Evolutionary conservation across 1,139 yeast genomes (phyloP), one percentile per base, ranked within the genome.

Genomic region (Diutina neorugosa): DNA sequence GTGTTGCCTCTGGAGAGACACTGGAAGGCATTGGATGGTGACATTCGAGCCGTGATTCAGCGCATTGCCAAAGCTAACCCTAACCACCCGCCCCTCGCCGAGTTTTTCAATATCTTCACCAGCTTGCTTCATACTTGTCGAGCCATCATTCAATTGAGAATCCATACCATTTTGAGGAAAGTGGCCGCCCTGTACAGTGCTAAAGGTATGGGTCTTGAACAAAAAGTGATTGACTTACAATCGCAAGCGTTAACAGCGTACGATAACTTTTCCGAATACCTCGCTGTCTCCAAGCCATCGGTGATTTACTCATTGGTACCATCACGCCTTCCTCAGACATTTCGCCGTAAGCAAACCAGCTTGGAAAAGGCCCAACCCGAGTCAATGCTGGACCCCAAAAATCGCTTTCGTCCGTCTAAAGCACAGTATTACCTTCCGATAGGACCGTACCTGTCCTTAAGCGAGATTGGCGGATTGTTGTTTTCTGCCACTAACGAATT

Each of bases 1-100:
- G 43, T n/a, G 43, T 16, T 46, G 12, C 50, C 40, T 9, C 50
- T 46, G 50, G 50, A 46, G 40, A 18, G 40, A 2, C 27, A 27
- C 27, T 46, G 50, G 50, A 27, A 16, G 27, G 37, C 14, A 11
- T 46, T 46, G 40, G 50, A 46, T n/a, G 40, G 41, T 12, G 50
- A 46, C 18, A 46, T 46, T 12, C 25, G 25, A n/a, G 23, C 21
- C 9, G 16, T 46, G 4, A 25, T 46, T 14, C 23, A n/a, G 2
- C 50, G 50, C 20, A 5, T 46, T 12, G 16, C 21, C 21, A 25
- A 27, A 18, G 50, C 40, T 4, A 27, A 46, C 21, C 50, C 50
- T 8, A 7, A 12, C 16, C 50, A 46, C 19, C 5, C 14, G 4
- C 18, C 40, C n/a, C 27, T 46, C 4, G 50, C 50, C 11, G 50